These are phyloP conservation scores for Tilletia horrida DNA, from an alignment of 1,284 basidiomycete species.

Conservation along the genomic window DNA sequence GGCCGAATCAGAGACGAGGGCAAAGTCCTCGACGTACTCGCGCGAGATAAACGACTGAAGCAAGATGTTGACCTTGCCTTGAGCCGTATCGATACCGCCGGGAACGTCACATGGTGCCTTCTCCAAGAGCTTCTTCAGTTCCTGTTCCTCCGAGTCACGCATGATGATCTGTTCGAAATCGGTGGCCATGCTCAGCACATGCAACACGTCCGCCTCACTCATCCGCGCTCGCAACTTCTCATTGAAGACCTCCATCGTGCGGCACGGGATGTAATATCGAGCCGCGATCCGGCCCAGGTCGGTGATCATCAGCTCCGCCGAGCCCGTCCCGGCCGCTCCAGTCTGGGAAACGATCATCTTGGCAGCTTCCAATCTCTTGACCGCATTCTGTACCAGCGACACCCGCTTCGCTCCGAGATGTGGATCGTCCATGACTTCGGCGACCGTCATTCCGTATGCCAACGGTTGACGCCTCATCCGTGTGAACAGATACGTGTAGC, in stretches of 20 bases:
- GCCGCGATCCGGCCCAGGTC: constrained; percentile 92
- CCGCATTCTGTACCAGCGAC: constrained; percentile 70
- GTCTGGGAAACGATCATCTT: constrained; percentile 81
- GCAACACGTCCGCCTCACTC: constrained; percentile 89
- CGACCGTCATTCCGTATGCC: constrained; percentile 77
- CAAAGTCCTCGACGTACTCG: constrained; percentile 83
- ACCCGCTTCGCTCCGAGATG: constrained; percentile 71
- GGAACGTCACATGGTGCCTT: constrained; percentile 58
- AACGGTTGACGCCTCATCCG: constrained; percentile 91
- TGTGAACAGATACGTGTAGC: constrained; percentile 95
- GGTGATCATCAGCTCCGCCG: constrained; percentile 66
- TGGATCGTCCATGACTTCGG: constrained; percentile 72
- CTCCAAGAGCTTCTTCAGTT: constrained; percentile 72
- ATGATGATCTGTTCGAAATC: constrained; percentile 97
- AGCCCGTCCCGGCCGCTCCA: constrained; percentile 57
- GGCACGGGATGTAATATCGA: constrained; percentile 87
- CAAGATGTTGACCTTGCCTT: constrained; percentile 92
- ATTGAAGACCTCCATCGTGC: constrained; percentile 87
- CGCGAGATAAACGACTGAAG: constrained; percentile 86
- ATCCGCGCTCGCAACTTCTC: constrained; percentile 74
- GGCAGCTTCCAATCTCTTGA: constrained; percentile 68
- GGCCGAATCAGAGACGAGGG: constrained; percentile 88
- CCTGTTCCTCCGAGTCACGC: constrained; percentile 81
- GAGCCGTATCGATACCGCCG: constrained; percentile 72
- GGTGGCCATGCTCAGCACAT: constrained; percentile 80